Percentiles rank a stretch among this genome's conserved stretches.
Evolutionary conservation across 352 stramenopile genomes (phyloP).

Genomic region (Globisporangium megalacanthum): DNA sequence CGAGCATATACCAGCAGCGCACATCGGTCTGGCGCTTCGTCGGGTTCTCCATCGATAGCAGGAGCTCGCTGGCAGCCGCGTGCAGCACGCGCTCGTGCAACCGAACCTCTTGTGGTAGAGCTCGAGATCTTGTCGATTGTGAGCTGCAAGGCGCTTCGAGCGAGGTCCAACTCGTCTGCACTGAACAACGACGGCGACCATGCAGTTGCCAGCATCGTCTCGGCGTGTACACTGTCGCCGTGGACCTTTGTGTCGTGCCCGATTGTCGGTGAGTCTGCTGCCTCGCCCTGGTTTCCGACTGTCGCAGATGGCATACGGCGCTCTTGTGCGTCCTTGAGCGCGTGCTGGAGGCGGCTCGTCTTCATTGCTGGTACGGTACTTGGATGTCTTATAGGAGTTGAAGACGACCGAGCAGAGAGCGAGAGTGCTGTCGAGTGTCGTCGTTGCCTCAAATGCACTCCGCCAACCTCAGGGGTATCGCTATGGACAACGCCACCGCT

Average conservation of each 20-base stretch:
- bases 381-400: background rate
- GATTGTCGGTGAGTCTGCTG: background rate
- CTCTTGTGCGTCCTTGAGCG: slow-evolving; percentile 11
- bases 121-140: background rate
- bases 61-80: background rate
- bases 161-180: slow-evolving; percentile 1
- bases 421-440: background rate
- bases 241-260: background rate
- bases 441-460: background rate
- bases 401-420: background rate
- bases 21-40: slow-evolving; percentile 13
- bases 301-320: background rate
- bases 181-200: background rate
- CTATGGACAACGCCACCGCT: background rate
- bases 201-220: too few species aligned
- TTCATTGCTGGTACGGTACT: slow-evolving; percentile 5
- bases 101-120: background rate
- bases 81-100: background rate
- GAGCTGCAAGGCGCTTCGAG: slow-evolving; percentile 1
- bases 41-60: slow-evolving; percentile 1
- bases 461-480: background rate
- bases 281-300: background rate
- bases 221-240: too few species aligned
- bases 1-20: slow-evolving; percentile 35
- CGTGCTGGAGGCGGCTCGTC: slow-evolving; percentile 17